Evolutionary conservation across 2,329 filamentous ascomycete genomes (phyloP), one percentile per base, ranked within the genome.

Genomic region (Hortaea werneckii): DNA sequence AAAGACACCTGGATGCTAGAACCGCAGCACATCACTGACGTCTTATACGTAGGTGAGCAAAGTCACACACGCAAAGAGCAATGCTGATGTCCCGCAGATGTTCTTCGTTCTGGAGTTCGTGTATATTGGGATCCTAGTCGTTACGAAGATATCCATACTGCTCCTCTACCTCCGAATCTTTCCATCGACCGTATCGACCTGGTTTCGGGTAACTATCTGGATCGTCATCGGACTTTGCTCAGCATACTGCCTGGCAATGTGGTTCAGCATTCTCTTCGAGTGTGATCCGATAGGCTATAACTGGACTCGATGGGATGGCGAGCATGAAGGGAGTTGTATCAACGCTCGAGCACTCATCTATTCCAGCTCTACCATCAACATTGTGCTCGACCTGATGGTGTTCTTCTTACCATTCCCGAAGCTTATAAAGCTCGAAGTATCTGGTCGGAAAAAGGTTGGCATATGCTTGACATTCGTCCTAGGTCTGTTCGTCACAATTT

Each of bases 401-500:
- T 54, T 56, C 42, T n/a, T 53, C 12, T 45, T 58, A 2, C 55
- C 55, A 8, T 46, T 58, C n/a, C 55, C 54, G 6, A 32, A 35
- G 12, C 41, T 50, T 8, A 9, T 45, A 1, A 28, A 42, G n/a
- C 34, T 49, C 13, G 29, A 49, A 11, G 37, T 45, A 9, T 43
- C 37, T 5, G 20, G 11, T 1, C 44, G 51, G 30, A 57, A 55
- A 40, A 57, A 54, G 45, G 42, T 54, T 7, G 50, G 49, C 13
- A 48, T 54, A 6, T 40, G 51, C 27, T n/a, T 49, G 6, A 57
- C 51, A 20, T 58, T 58, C 47, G 38, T 49, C 20, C 44, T 58
- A 13, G 46, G 46, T 11, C 29, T 49, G 8, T 45, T 42, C 10
- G 43, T 37, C 11, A 43, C 43, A 4, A 29, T 26, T 35, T 47